These are phyloP conservation scores for Centrapalus pauciflorus DNA, from an alignment of 129 eudicot genomes.

Conservation along the genomic window DNA sequence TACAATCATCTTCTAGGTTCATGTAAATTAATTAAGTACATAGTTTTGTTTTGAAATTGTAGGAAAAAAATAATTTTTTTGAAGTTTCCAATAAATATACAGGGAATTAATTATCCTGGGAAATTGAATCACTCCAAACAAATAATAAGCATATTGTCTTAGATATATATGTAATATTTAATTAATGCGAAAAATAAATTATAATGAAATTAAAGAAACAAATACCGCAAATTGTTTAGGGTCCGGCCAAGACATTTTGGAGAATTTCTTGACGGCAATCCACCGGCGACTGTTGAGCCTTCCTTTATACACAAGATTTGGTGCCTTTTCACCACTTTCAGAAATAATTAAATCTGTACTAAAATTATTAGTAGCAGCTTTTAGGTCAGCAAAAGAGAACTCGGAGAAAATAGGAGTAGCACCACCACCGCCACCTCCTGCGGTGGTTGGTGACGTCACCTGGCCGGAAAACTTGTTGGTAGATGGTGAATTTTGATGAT, in stretches of 20 bases:
- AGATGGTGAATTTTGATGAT: slow-evolving; percentile 23
- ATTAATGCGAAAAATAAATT: not conserved
- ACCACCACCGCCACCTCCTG: slow-evolving; percentile 14
- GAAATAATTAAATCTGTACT: slow-evolving; percentile 51
- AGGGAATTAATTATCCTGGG: not conserved
- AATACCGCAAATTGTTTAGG: slow-evolving; percentile 67
- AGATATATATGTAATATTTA: not conserved
- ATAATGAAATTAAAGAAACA: not conserved
- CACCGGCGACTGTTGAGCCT: slow-evolving; percentile 49
- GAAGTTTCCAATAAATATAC: not conserved
- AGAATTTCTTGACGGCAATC: slow-evolving; percentile 71
- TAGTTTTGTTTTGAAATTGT: not conserved
- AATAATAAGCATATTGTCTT: not conserved
- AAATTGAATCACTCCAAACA: not conserved
- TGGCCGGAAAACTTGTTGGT: slow-evolving; percentile 26
- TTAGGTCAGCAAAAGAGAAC: slow-evolving; percentile 46
- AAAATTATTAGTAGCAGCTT: slow-evolving; percentile 57
- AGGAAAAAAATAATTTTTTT: not conserved
- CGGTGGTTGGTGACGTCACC: slow-evolving; percentile 9
- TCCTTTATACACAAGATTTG: slow-evolving; percentile 66
- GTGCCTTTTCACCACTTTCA: slow-evolving; percentile 69
- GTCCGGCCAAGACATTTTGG: slow-evolving; percentile 73
- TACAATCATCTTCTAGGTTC: not conserved
- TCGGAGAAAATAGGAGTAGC: slow-evolving; percentile 39
- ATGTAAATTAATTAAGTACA: not conserved